These are phyloP conservation scores for Cyathus striatus DNA, from an alignment of 768 basidiomycete genomes.

Conservation along the genomic window DNA sequence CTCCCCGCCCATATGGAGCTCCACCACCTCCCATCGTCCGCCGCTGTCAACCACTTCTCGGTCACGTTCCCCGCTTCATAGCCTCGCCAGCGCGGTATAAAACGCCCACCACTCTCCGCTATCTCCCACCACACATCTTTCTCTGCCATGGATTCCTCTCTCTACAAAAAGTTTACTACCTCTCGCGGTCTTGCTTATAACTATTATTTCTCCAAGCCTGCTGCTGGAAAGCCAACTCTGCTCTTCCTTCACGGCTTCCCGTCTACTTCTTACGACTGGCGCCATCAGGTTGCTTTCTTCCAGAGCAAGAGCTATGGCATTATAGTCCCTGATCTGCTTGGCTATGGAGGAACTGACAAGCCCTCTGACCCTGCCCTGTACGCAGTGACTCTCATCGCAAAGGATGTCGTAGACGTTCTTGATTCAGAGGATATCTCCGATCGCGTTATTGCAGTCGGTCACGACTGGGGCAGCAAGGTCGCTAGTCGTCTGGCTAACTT, in stretches of 20 bases:
- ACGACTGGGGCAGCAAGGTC: conserved; percentile 37
- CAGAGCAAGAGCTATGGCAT: conserved; percentile 34
- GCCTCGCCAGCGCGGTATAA: too few relatives aligned
- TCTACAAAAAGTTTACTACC: background rate
- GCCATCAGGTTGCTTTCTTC: conserved; percentile 32
- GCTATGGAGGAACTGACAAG: conserved; percentile 46
- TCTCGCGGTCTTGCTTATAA: background rate
- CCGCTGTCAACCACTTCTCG: too few relatives aligned
- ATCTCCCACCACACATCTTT: conserved; percentile 34
- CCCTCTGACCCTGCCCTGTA: conserved; percentile 33
- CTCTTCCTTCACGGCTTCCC: conserved; percentile 45
- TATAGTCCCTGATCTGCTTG: conserved; percentile 46
- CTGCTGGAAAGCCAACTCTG: conserved; percentile 27
- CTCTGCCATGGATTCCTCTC: background rate
- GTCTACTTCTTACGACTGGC: conserved; percentile 34
- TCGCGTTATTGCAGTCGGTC: conserved; percentile 32
- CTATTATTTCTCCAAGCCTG: conserved; percentile 29
- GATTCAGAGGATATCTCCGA: conserved; percentile 26
- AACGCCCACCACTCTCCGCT: too few relatives aligned
- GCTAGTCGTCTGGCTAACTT: conserved; percentile 30
- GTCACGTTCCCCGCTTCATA: too few relatives aligned
- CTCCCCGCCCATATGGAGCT: too few relatives aligned
- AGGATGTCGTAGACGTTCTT: conserved; percentile 37
- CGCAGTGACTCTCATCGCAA: conserved; percentile 20
- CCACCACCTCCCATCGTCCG: too few relatives aligned